Percentiles rank a stretch among this genome's conserved stretches.
Evolutionary conservation across 2,329 filamentous ascomycete species (phyloP).

Genomic region (Beauveria caledonica): DNA sequence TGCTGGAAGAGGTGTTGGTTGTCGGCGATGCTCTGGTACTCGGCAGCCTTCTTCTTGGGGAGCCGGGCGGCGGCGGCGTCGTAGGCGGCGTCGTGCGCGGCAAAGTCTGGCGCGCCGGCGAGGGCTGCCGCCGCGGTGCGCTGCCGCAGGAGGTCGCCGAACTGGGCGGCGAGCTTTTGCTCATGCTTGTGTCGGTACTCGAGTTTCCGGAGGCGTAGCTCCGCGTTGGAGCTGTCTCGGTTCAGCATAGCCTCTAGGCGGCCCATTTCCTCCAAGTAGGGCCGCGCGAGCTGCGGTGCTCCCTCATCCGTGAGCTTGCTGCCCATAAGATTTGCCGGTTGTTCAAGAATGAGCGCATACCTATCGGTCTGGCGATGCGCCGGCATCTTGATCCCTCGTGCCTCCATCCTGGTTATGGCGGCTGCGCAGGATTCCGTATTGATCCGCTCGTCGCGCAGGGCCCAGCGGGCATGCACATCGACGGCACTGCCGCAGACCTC

Average conservation of each 20-base stretch:
- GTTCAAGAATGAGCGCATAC: conserved; percentile 17
- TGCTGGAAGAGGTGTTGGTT: no score
- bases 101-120: conserved; percentile 17
- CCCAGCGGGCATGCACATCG: conserved; percentile 19
- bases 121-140: conserved; percentile 22
- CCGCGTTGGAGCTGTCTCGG: background rate
- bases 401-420: conserved; percentile 39
- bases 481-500: conserved; percentile 45
- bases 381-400: conserved; percentile 34
- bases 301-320: conserved; percentile 23
- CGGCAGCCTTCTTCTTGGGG: conserved; percentile 25
- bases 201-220: conserved; percentile 20
- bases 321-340: conserved; percentile 16
- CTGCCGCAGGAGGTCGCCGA: conserved; percentile 26
- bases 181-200: conserved; percentile 21
- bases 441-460: conserved; percentile 38
- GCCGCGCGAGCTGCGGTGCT: conserved; percentile 27
- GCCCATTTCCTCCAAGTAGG: conserved; percentile 34
- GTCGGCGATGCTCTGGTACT: conserved; percentile 39
- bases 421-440: conserved; percentile 36
- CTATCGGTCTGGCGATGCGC: conserved; percentile 31
- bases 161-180: conserved; percentile 16
- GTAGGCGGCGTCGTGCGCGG: conserved; percentile 25
- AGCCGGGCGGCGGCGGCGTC: conserved; percentile 24
- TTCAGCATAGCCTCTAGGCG: conserved; percentile 20